phyloP scores from a whole-genome alignment of 2,329 filamentous ascomycete species.

The Endocalyx cinctus region DNA sequence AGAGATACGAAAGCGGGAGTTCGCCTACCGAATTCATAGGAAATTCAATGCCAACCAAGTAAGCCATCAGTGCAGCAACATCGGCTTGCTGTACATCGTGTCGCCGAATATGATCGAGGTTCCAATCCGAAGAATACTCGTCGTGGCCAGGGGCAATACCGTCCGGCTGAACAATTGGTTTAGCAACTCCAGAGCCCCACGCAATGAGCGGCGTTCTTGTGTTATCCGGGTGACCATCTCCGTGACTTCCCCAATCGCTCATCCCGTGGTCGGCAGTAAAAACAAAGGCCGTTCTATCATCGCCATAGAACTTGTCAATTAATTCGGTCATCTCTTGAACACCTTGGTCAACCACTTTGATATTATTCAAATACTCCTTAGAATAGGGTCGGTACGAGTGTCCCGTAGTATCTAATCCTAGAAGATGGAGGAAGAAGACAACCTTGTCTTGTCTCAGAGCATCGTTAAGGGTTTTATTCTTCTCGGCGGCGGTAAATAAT shows the following conservation, averaged over 20 bases:
- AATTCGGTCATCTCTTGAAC: conserved; percentile 78
- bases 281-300: conserved; percentile 84
- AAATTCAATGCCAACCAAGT: conserved; percentile 80
- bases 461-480: conserved; percentile 68
- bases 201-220: conserved; percentile 88
- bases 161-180: conserved; percentile 56
- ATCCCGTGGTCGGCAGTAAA: conserved; percentile 99
- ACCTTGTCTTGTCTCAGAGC: conserved; percentile 76
- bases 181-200: conserved; percentile 89
- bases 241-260: conserved; percentile 99
- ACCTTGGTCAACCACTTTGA: conserved; percentile 88
- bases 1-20: conserved; percentile 77
- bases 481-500: conserved; percentile 75
- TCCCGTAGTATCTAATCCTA: conserved; percentile 87
- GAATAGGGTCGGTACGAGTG: conserved; percentile 88
- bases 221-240: conserved; percentile 95
- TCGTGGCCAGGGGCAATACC: conserved; percentile 74
- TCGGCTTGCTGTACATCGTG: conserved; percentile 94
- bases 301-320: conserved; percentile 79
- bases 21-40: conserved; percentile 96
- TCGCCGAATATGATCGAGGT: conserved; percentile 70
- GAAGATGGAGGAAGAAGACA: conserved; percentile 91
- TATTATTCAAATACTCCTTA: conserved; percentile 89
- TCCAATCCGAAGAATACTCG: conserved; percentile 88
- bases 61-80: conserved; percentile 91